A percentile compares a stretch with the other conserved stretches of the same genome.
These are phyloP conservation scores for Calvatia gigantea DNA, from an alignment of 768 basidiomycete species.

Conservation along the genomic window DNA sequence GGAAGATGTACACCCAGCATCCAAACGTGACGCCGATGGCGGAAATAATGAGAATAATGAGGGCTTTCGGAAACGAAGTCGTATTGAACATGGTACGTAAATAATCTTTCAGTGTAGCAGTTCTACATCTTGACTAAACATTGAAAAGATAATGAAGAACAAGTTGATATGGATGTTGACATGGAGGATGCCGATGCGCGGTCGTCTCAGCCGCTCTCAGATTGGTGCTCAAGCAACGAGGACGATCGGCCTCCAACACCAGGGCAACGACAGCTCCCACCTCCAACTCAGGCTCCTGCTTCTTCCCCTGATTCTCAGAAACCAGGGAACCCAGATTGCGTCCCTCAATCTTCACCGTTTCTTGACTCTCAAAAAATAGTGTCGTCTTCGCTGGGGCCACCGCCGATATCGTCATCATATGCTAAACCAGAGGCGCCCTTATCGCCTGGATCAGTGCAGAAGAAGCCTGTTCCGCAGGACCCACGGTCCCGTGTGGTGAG, in stretches of 20 bases:
- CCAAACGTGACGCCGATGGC: no score
- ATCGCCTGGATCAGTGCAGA: not conserved
- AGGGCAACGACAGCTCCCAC: not conserved
- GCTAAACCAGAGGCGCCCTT: not conserved
- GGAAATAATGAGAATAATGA: not conserved
- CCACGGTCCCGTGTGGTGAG: slow-evolving; percentile 30
- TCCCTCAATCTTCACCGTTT: not conserved
- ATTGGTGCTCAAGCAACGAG: not conserved
- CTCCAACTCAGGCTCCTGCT: not conserved
- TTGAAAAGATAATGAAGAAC: not conserved
- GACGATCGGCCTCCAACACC: not conserved
- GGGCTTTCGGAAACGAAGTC: not conserved
- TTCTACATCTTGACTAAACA: not conserved
- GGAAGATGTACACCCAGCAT: not conserved
- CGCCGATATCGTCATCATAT: slow-evolving; percentile 9
- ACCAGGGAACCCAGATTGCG: not conserved
- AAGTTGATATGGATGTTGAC: not conserved
- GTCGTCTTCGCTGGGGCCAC: not conserved
- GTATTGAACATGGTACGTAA: slow-evolving; percentile 1
- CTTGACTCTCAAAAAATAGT: not conserved
- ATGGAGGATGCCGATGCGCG: not conserved
- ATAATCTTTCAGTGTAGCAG: not conserved
- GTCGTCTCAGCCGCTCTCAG: slow-evolving; percentile 8
- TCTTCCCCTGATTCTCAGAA: not conserved
- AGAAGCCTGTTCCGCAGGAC: not conserved